Base-by-base conservation (phyloP, 495 filamentous ascomycete genomes). In the Penicillium simplicissimum region DNA sequence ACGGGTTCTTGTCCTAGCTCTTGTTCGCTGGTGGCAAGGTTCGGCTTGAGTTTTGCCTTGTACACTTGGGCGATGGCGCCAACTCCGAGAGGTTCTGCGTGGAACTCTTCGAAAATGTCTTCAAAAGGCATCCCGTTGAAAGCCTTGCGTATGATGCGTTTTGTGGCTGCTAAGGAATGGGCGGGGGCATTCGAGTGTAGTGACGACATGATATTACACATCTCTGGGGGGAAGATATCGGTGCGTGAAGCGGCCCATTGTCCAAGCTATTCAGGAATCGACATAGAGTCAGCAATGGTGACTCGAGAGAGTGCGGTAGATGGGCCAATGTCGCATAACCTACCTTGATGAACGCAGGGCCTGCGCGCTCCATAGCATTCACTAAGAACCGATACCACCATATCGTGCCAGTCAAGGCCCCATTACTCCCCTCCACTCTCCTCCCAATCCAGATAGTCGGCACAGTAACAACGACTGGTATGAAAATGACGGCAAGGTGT, bases 51-150 rank as follows among this genome's bases (percentile, higher is more conserved):
- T 71, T 91, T 97, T 2, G 96, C 96, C 70, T 90, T 96, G 79
- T 99, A 99, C 11, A 97, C 96, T 73, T 99, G 96, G 15, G 96
- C 96, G 69, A 99, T 97, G 14, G 96, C 95, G 23, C 96, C 96
- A 4, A 97, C 94, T 13, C 96, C 96, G 2, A 99, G 76, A 0
- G 96, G 95, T 56, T 85, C 85, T 72, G 96, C 91, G 23, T 97
- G 81, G 67, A 99, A 99, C 70, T 98, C 96, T 31, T 97, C 93
- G 65, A 99, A 99, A 31, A 99, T 98, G 5, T 97, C 90, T 23
- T 92, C 87, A 55, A 98, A 97, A 2, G 75, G 72, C 37, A 88
- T 76, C 2, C 90, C 90, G 58, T 87, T 84, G 68, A 99, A 99
- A 1, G 96, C 94, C 42, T 85, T 84, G 54, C 79, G 75, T 25